Evolutionary conservation across 768 basidiomycete species (phyloP).

Genomic region (Boletus coccyginus): DNA sequence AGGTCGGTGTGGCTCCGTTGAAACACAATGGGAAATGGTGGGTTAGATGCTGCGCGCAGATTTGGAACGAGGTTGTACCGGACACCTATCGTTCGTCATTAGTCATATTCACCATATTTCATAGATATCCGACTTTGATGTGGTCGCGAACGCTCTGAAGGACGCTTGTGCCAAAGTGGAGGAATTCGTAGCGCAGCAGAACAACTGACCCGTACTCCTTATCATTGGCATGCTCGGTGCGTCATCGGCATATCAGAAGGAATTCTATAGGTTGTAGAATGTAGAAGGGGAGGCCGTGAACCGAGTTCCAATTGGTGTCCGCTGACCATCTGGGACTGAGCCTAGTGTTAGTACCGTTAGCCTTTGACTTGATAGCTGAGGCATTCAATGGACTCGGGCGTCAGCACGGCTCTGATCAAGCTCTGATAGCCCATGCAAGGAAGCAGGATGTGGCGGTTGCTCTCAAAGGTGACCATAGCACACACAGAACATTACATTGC

Average conservation of each 20-base stretch:
- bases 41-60: constrained; percentile 30
- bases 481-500: too few species aligned
- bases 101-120: not conserved
- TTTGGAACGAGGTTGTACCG: constrained; percentile 32
- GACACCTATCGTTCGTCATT: not conserved
- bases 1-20: constrained; percentile 8
- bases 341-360: too few species aligned
- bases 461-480: not conserved
- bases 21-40: constrained; percentile 33
- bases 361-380: too few species aligned
- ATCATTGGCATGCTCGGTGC: not conserved
- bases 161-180: constrained; percentile 21
- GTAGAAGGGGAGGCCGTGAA: too few species aligned
- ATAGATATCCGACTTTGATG: constrained; percentile 33
- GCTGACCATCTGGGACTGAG: too few species aligned
- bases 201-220: not conserved
- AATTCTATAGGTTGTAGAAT: not conserved
- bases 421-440: too few species aligned
- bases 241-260: not conserved
- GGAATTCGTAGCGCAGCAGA: constrained; percentile 1
- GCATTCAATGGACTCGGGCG: too few species aligned
- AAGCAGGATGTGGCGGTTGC: not conserved
- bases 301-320: too few species aligned
- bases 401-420: too few species aligned
- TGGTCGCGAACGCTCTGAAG: constrained; percentile 26